phyloP scores from a whole-genome alignment of 2,329 filamentous ascomycete genomes.

The Fusarium camptoceras region DNA sequence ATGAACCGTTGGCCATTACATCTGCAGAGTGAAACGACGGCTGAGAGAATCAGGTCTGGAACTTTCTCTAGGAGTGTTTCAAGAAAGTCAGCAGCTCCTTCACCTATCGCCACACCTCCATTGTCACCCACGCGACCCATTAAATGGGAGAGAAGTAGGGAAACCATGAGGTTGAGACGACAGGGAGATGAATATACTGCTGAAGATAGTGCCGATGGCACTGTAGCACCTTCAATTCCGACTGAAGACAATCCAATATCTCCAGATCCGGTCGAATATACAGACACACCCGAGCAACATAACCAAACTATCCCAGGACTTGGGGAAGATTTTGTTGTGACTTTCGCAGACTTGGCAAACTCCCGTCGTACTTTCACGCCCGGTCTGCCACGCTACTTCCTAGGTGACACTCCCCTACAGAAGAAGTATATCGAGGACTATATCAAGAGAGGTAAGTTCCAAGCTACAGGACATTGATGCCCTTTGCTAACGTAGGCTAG shows the following conservation, averaged over 20 bases:
- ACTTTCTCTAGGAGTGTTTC: not conserved
- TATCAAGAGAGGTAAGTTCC: constrained; percentile 36
- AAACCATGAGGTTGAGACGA: not conserved
- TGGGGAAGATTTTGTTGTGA: constrained; percentile 20
- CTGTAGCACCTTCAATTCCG: not conserved
- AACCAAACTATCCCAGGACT: constrained; percentile 4
- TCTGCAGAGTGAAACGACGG: constrained; percentile 51
- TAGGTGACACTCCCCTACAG: constrained; percentile 49
- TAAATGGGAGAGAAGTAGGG: not conserved
- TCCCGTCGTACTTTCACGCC: constrained; percentile 41
- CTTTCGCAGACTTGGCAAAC: constrained; percentile 28
- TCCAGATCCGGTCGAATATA: not conserved
- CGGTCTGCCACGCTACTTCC: constrained; percentile 44
- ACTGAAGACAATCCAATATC: not conserved
- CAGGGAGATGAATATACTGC: not conserved
- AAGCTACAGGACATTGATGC: not conserved
- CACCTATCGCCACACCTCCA: not conserved
- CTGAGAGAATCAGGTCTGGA: constrained; percentile 9
- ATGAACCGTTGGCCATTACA: constrained; percentile 62
- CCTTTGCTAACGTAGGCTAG: constrained; percentile 17
- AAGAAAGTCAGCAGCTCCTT: not conserved
- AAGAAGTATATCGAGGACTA: constrained; percentile 41
- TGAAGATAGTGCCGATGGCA: not conserved
- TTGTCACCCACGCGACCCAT: not conserved
- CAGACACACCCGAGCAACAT: not conserved